Evolutionary conservation across 2,329 filamentous ascomycete genomes (phyloP), one percentile per base, ranked within the genome.

Genomic region (Pyrenochaeta sp.): DNA sequence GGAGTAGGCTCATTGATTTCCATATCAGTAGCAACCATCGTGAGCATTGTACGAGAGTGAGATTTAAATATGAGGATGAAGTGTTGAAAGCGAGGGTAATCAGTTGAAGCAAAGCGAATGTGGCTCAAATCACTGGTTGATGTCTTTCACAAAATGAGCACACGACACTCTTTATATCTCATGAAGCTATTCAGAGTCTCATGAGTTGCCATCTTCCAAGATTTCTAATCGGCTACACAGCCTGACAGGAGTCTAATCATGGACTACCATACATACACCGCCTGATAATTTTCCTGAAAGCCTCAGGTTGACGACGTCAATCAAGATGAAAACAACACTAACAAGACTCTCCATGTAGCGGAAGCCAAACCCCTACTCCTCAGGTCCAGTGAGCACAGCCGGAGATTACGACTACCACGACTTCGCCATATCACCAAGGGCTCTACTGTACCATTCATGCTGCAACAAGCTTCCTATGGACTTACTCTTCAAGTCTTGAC

Each of bases 111-210:
- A 37, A 36, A 57, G 34, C 39, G 48, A 55, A 22, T 29, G 44
- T 31, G 17, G 26, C 30, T 41, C 14, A 15, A 40, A 30, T 44
- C 24, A 24, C 26, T 41, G 37, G 22, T 30, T 44, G 40, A 42
- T 47, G 28, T 20, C 30, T 45, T 11, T 19, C 10, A 19, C 20
- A 35, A 22, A 14, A 15, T 48, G 41, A 51, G 37, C 52, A 49
- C 38, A 32, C 35, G 48, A 48, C 44, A 41, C 43, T 44, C 41
- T 53, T 49, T 60, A 57, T 58, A 57, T 36, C 13, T 24, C 21
- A n/a, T 30, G 28, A 13, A 15, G 34, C 15, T 36, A 21, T 37
- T 29, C 20, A 28, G 11, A 44, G 21, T n/a, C n/a, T 24, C 13
- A 14, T 11, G 30, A 24, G 14, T 36, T 20, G 9, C 20, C 32